Conservation (phyloP, 2,329 filamentous ascomycete genomes). For the Pestalotiopsis sp. region DNA sequence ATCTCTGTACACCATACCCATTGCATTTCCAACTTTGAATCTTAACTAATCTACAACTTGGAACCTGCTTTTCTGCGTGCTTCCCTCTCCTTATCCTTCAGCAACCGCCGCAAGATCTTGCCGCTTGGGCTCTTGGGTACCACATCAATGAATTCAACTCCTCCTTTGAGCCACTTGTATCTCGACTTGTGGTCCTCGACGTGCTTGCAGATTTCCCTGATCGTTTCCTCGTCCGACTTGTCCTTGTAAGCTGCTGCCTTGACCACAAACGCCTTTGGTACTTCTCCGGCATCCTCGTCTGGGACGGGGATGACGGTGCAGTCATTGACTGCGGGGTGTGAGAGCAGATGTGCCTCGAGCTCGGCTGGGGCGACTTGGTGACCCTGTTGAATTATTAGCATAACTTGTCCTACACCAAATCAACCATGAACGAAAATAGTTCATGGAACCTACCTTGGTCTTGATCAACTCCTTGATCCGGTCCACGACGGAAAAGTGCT, state of each 20-base stretch:
- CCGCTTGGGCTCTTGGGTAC: slow-evolving; percentile 67
- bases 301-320: slow-evolving; percentile 77
- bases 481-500: slow-evolving; percentile 86
- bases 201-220: slow-evolving; percentile 49
- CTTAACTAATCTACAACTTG: slow-evolving; percentile 53
- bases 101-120: slow-evolving; percentile 62
- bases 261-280: slow-evolving; percentile 70
- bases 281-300: slow-evolving; percentile 61
- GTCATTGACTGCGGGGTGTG: slow-evolving; percentile 75
- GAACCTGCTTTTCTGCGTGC: slow-evolving; percentile 58
- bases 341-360: slow-evolving; percentile 77
- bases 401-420: background rate
- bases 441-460: slow-evolving; percentile 41
- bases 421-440: too few species aligned
- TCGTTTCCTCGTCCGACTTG: slow-evolving; percentile 37
- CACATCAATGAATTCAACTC: slow-evolving; percentile 54
- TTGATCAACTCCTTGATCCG: slow-evolving; percentile 59
- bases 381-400: slow-evolving; percentile 44
- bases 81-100: slow-evolving; percentile 70
- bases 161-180: slow-evolving; percentile 59
- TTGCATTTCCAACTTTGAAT: background rate
- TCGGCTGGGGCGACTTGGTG: slow-evolving; percentile 83
- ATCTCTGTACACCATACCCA: too few species aligned
- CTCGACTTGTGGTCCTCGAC: slow-evolving; percentile 59
- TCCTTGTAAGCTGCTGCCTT: slow-evolving; percentile 41